phyloP scores from a whole-genome alignment of 139 green algal species.

The Coelastrella sp. region DNA sequence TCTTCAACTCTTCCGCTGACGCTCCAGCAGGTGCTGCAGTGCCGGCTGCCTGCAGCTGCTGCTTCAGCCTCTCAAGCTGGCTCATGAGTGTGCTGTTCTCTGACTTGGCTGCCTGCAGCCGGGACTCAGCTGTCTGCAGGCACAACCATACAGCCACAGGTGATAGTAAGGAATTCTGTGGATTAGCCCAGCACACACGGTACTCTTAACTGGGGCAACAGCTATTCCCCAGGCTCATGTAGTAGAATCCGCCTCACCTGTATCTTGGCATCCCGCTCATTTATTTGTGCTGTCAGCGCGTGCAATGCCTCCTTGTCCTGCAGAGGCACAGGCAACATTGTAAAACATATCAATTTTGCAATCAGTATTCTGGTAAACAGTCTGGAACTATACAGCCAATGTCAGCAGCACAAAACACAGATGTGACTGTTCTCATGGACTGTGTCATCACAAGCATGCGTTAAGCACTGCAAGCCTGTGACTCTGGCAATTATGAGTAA shows the following conservation, averaged over 20 bases:
- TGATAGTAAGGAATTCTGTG: no score
- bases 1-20: constrained; percentile 1
- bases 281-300: constrained; percentile 5
- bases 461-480: no score
- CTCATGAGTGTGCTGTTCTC: background rate
- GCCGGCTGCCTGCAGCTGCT: constrained; percentile 25
- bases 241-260: background rate
- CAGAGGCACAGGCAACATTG: background rate
- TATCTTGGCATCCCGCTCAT: background rate
- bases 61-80: constrained; percentile 16
- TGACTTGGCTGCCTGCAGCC: background rate
- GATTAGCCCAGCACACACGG: no score
- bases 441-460: no score
- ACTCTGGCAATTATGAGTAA: no score
- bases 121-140: background rate
- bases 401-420: no score
- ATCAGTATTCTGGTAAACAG: no score
- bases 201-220: no score
- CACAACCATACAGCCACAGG: background rate
- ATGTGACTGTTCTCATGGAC: no score
- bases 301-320: constrained; percentile 14
- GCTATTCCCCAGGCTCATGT: no score
- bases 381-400: no score
- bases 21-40: constrained; percentile 7
- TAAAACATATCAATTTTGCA: background rate